Percentiles rank a stretch among this genome's conserved stretches.
These are phyloP conservation scores for Aspergillus tamarii DNA, from an alignment of 2,329 filamentous ascomycete genomes.

Conservation along the genomic window DNA sequence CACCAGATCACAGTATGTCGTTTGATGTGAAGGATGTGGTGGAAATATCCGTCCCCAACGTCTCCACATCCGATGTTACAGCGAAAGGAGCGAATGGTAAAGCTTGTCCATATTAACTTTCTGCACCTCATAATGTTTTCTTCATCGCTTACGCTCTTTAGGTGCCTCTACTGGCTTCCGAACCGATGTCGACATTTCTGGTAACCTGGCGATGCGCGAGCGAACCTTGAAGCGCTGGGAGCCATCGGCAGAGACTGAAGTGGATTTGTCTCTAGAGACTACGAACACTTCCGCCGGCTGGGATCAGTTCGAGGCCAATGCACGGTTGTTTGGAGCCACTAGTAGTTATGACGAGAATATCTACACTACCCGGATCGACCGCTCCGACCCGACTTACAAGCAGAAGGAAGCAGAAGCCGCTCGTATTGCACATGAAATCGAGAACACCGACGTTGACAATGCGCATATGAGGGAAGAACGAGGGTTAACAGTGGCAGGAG, in stretches of 20 bases:
- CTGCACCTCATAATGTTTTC: background rate
- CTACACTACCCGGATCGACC: conserved; percentile 91
- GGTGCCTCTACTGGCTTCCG: conserved; percentile 72
- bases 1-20: conserved; percentile 56
- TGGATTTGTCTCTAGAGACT: conserved; percentile 73
- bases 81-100: conserved; percentile 62
- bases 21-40: conserved; percentile 65
- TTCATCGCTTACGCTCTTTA: conserved; percentile 38
- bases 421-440: conserved; percentile 85
- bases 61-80: conserved; percentile 56
- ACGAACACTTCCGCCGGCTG: conserved; percentile 59
- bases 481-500: conserved; percentile 65
- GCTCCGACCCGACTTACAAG: conserved; percentile 77
- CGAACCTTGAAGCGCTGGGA: conserved; percentile 82
- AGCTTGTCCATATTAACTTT: background rate
- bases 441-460: conserved; percentile 72
- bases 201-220: conserved; percentile 69
- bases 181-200: conserved; percentile 87
- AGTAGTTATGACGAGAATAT: conserved; percentile 92
- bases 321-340: conserved; percentile 81
- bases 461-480: conserved; percentile 89
- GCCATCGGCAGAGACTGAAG: conserved; percentile 62
- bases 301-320: conserved; percentile 95
- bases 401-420: conserved; percentile 78
- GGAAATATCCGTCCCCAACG: conserved; percentile 58